Evolutionary conservation across 1,139 yeast genomes (phyloP), one percentile per base, ranked within the genome.

Genomic region (Martiniozyma asiatica): DNA sequence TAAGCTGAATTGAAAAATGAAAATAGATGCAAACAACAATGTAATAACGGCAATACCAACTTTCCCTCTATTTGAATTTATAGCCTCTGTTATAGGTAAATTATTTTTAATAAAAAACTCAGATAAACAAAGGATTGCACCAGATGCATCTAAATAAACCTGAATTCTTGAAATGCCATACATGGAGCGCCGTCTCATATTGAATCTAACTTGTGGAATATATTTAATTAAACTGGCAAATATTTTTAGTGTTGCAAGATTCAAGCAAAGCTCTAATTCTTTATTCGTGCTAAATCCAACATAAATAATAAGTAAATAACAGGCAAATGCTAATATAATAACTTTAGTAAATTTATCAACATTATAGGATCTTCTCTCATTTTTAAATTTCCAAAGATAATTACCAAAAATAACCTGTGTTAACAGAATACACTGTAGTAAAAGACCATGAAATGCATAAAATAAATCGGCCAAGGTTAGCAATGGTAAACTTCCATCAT

Each of bases 131-230:
- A 70, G 60, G 1, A 62, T 18, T 8, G 78, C 72, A 6, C 84
- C 84, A 3, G 58, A 39, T 8, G 68, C 43, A 50, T 75, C 84
- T 20, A 72, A 49, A 9, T 53, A 40, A 1, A 66, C 62, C 11
- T 74, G 66, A 10, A 58, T 45, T 29, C 66, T 67, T 4, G 80
- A 66, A 45, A 72, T 70, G 1, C 81, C 82, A 34, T 56, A 53
- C 45, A 74, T 68, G 2, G 78, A 66, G 36, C 59, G 57, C 31
- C 81, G 61, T 27, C 58, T 58, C 35, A 53, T 57, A 42, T 74
- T 75, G 44, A 69, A 67, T 19, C 54, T 41, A 5, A 73, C 63
- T 44, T 75, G 84, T 0, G 84, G 82, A 5, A 75, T 46, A 44
- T 73, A 72, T 46, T 75, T 75, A 35, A 68, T 56, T 18, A 70